phyloP scores from a whole-genome alignment of 208 protist species.

The Leishmania lainsoni region DNA sequence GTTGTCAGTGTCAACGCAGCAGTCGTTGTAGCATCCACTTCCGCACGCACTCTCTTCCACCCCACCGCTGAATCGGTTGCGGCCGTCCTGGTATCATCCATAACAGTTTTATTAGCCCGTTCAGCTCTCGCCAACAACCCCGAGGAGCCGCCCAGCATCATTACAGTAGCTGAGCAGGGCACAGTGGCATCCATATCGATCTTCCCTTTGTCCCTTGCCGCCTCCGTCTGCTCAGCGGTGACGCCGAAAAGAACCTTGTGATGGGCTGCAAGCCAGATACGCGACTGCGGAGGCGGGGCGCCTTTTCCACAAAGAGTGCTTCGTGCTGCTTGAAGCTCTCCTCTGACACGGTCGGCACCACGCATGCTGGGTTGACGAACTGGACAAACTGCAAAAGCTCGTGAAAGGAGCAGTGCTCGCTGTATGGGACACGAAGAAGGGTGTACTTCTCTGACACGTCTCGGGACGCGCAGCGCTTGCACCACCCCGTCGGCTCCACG shows the following conservation, averaged over 20 bases:
- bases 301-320: conserved; percentile 67
- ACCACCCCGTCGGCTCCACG: conserved; percentile 89
- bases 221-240: background rate
- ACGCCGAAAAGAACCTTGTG: conserved; percentile 50
- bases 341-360: conserved; percentile 81
- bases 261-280: conserved; percentile 69
- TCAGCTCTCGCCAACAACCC: background rate
- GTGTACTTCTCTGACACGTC: conserved; percentile 30
- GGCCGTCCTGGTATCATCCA: background rate
- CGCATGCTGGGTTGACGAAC: conserved; percentile 61
- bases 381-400: conserved; percentile 83
- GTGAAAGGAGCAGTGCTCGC: conserved; percentile 85
- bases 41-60: background rate
- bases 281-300: conserved; percentile 51
- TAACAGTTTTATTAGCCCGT: background rate
- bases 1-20: background rate
- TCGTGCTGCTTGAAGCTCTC: conserved; percentile 72
- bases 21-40: background rate
- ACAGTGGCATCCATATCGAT: background rate
- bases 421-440: conserved; percentile 79
- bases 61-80: background rate
- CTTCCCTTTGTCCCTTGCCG: background rate
- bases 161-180: background rate
- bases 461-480: conserved; percentile 16
- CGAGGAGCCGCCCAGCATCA: background rate